Conservation (phyloP, 176 grass and related monocot species). For the Guadua angustifolia region DNA sequence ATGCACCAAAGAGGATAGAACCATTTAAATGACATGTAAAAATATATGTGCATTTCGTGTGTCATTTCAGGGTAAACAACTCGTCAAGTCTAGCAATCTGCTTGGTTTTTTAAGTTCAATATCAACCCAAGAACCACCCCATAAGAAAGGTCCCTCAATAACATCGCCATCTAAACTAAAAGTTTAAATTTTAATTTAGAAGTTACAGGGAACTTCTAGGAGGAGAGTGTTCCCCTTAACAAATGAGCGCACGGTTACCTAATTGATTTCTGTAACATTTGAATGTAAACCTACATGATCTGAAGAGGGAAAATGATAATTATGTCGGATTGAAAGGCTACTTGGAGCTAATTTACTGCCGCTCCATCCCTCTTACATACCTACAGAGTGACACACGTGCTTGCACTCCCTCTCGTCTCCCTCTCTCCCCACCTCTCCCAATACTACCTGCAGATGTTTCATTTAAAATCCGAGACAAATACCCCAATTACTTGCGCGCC, state of each 20-base stretch:
- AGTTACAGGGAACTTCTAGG: not conserved
- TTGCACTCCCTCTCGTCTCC: not conserved
- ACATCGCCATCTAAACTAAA: not conserved
- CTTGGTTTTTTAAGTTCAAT: slow-evolving; percentile 1
- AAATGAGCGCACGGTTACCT: not conserved
- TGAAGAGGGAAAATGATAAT: not conserved
- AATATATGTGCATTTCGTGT: not conserved
- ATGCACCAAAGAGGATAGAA: slow-evolving; percentile 5
- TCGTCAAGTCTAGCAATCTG: not conserved
- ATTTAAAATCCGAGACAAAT: no score
- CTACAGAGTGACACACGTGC: not conserved
- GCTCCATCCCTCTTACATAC: not conserved
- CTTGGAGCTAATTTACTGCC: not conserved
- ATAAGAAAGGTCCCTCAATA: not conserved
- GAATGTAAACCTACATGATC: not conserved
- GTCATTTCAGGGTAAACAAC: slow-evolving; percentile 19
- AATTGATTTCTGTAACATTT: not conserved
- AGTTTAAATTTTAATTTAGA: no score
- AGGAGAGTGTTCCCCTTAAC: not conserved
- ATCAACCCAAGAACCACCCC: not conserved
- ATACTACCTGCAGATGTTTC: not conserved
- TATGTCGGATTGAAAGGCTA: not conserved
- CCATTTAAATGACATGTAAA: slow-evolving; percentile 19
- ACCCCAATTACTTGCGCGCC: no score
- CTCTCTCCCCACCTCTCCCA: not conserved